phyloP scores from a whole-genome alignment of 371 early-diverging fungal genomes.

The Mucor circinelloides region DNA sequence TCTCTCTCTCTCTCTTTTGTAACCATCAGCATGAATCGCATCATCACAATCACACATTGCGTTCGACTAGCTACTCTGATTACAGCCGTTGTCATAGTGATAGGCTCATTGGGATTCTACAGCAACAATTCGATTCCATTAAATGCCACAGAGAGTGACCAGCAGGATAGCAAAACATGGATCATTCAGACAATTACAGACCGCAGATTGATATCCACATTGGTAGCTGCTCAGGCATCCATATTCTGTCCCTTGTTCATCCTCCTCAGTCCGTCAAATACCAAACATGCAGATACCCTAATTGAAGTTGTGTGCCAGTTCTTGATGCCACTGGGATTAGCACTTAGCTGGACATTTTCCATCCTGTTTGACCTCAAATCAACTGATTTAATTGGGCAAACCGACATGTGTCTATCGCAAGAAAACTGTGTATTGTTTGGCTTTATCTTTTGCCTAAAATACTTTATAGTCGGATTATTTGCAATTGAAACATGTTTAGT shows the following conservation, averaged over 20 bases:
- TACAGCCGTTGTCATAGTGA: conserved; percentile 30
- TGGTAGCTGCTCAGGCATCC: conserved; percentile 40
- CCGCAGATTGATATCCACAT: conserved; percentile 26
- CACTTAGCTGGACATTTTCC: conserved; percentile 48
- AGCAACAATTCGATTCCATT: conserved; percentile 28
- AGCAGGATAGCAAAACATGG: conserved; percentile 1
- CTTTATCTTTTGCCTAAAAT: conserved; percentile 28
- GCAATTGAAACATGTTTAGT: conserved; percentile 26
- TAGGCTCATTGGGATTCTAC: conserved; percentile 31
- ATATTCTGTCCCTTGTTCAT: conserved; percentile 33
- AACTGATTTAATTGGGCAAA: conserved; percentile 8
- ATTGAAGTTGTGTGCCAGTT: conserved; percentile 31
- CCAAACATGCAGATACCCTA: background rate
- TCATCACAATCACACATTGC: conserved; percentile 8
- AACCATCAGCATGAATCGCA: background rate
- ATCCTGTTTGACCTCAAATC: conserved; percentile 43
- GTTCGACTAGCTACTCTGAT: conserved; percentile 28
- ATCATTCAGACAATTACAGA: conserved; percentile 34
- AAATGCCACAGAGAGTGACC: background rate
- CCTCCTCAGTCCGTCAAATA: conserved; percentile 7
- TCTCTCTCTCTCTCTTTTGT: background rate
- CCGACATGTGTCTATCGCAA: conserved; percentile 17
- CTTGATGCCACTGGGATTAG: conserved; percentile 46
- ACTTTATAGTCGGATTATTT: conserved; percentile 36
- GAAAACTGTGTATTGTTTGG: conserved; percentile 21